phyloP scores from a whole-genome alignment of 2,329 filamentous ascomycete genomes.

The Dactylonectria estremocensis region DNA sequence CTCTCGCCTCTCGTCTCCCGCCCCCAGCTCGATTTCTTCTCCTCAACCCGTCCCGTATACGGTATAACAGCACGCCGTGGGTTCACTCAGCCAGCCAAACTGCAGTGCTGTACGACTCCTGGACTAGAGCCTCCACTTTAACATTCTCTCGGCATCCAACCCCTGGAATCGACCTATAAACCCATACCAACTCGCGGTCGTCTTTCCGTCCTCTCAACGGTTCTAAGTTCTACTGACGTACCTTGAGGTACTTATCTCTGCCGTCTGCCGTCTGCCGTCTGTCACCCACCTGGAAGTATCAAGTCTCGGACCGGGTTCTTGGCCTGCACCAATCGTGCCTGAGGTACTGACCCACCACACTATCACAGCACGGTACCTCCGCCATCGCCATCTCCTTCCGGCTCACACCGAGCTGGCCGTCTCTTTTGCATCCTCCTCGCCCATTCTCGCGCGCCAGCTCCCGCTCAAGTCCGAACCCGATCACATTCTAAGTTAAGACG shows the following conservation, averaged over 20 bases:
- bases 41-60: constrained; percentile 1
- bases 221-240: constrained; percentile 13
- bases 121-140: constrained; percentile 27
- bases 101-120: constrained; percentile 10
- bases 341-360: constrained; percentile 20
- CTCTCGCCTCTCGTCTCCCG: neutral
- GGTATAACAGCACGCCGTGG: constrained; percentile 10
- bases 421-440: constrained; percentile 21
- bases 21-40: constrained; percentile 13
- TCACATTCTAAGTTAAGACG: constrained; percentile 10
- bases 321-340: constrained; percentile 12
- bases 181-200: constrained; percentile 19
- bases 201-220: constrained; percentile 1
- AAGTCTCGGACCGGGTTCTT: constrained; percentile 18
- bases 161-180: constrained; percentile 31
- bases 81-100: constrained; percentile 23
- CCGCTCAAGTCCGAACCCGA: constrained; percentile 9
- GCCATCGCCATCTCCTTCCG: constrained; percentile 20
- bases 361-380: constrained; percentile 17
- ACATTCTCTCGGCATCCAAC: constrained; percentile 27
- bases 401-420: constrained; percentile 22
- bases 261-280: neutral
- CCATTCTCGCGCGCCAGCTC: constrained; percentile 13
- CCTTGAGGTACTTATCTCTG: constrained; percentile 2
- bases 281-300: neutral